phyloP scores from a whole-genome alignment of 116 monocot genomes.

The Thalassia testudinum region DNA sequence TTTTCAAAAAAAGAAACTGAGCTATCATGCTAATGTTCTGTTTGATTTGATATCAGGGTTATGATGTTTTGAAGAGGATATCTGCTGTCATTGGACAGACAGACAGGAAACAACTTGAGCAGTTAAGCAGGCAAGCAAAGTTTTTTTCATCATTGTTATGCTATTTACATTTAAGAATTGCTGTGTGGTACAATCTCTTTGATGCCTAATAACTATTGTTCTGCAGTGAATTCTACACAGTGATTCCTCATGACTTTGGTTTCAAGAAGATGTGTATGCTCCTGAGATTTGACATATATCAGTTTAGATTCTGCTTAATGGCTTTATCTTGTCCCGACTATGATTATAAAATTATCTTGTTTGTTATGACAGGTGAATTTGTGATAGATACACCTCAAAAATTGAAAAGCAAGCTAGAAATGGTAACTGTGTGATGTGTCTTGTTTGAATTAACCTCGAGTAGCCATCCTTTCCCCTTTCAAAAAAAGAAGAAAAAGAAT shows the following conservation, averaged over 20 bases:
- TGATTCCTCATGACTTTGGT: conserved; percentile 93
- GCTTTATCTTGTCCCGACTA: not conserved
- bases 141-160: not conserved
- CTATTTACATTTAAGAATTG: not conserved
- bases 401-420: conserved; percentile 83
- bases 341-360: not conserved
- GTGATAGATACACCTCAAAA: conserved; percentile 80
- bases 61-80: conserved; percentile 79
- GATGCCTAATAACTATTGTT: not conserved
- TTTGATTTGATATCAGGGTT: conserved; percentile 35
- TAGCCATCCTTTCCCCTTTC: no score
- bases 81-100: conserved; percentile 49
- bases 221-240: conserved; percentile 90
- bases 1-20: no score
- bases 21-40: no score
- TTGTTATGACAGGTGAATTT: conserved; percentile 43
- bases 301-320: not conserved
- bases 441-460: no score
- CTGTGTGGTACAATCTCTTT: no score
- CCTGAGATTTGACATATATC: not conserved
- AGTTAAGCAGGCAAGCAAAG: conserved; percentile 68
- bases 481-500: no score
- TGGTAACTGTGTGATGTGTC: conserved; percentile 53
- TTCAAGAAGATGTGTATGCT: conserved; percentile 93
- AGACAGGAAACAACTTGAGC: conserved; percentile 57